A percentile compares a stretch with the other conserved stretches of the same genome.
phyloP scores from a whole-genome alignment of 2,329 filamentous ascomycete genomes.

The Neospermospora avenae region DNA sequence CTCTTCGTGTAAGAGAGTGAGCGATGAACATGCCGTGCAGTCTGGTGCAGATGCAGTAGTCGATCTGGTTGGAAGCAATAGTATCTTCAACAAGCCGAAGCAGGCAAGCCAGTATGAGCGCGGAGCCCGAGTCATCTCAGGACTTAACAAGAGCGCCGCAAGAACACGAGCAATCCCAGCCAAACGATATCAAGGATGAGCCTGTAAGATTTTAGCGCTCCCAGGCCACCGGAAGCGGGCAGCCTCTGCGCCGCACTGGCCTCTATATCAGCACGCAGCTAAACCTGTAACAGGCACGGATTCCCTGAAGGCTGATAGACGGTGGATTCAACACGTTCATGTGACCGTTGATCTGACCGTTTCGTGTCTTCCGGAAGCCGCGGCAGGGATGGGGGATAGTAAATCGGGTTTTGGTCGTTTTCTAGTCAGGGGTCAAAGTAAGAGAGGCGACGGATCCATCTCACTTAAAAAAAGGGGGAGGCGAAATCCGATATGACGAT shows the following conservation, averaged over 20 bases:
- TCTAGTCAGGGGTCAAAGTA: background rate
- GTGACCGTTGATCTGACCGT: background rate
- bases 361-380: background rate
- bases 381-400: background rate
- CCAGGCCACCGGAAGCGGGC: background rate
- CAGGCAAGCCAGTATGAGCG: too few species aligned
- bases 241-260: background rate
- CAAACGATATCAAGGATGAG: background rate
- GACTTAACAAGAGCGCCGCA: too few species aligned
- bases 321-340: background rate
- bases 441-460: background rate
- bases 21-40: background rate
- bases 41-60: too few species aligned
- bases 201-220: background rate
- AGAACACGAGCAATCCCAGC: background rate
- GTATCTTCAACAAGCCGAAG: too few species aligned
- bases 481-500: background rate
- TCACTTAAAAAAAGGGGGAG: background rate
- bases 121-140: too few species aligned
- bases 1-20: background rate
- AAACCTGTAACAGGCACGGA: too few species aligned
- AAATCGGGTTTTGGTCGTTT: background rate
- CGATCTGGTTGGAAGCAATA: too few species aligned
- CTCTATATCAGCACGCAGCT: too few species aligned
- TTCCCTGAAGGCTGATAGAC: background rate